Evolutionary conservation across 169 alveolate species (phyloP).

Genomic region (Eimeria acervulina): DNA sequence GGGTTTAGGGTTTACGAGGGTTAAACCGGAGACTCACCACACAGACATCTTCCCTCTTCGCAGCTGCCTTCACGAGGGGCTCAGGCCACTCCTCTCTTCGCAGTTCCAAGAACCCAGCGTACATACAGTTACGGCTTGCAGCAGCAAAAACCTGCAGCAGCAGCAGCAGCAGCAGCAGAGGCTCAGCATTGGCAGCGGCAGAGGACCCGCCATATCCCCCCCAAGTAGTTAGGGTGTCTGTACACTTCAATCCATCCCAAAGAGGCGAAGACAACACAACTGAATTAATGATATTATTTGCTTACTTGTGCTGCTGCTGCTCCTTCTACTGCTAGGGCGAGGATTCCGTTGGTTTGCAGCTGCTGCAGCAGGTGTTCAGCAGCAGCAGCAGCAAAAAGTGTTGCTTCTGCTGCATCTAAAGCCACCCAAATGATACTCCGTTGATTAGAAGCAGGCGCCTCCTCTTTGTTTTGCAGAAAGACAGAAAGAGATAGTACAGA

Average conservation of each 20-base stretch:
- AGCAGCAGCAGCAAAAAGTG: background rate
- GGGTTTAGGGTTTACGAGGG: constrained; percentile 1
- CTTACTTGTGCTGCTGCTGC: constrained; percentile 22
- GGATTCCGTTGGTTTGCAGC: background rate
- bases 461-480: background rate
- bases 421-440: no score
- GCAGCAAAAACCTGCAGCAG: constrained; percentile 19
- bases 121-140: background rate
- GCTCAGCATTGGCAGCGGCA: background rate
- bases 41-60: background rate
- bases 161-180: constrained; percentile 48
- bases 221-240: no score
- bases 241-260: no score
- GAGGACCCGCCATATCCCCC: background rate
- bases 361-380: background rate
- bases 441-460: background rate
- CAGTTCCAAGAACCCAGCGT: background rate
- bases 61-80: background rate
- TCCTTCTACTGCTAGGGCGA: background rate
- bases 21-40: background rate
- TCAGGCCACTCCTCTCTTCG: background rate
- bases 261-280: no score
- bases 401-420: no score
- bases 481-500: background rate
- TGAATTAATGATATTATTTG: no score